These are phyloP conservation scores for Coix lacrymajobi DNA, from an alignment of 176 grass and related monocot species.

Conservation along the genomic window DNA sequence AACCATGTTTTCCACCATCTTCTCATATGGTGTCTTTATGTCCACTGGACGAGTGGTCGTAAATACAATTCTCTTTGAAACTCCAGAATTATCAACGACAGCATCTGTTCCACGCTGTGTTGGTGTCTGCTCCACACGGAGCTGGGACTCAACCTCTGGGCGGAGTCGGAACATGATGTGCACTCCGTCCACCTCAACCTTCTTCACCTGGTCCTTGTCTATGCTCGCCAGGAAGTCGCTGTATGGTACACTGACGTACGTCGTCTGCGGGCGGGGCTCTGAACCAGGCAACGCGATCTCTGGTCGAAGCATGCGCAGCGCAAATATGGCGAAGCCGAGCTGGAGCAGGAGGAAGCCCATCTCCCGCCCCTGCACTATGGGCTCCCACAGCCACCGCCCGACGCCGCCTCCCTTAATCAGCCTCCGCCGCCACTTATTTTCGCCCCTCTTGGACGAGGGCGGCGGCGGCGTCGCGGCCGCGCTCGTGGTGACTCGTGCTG, in stretches of 20 bases:
- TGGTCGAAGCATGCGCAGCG: slow-evolving; percentile 76
- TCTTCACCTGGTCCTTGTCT: slow-evolving; percentile 82
- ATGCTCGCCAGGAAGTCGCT: slow-evolving; percentile 93
- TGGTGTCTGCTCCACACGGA: slow-evolving; percentile 16
- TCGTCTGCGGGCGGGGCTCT: slow-evolving; percentile 64
- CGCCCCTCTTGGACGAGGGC: slow-evolving; percentile 50
- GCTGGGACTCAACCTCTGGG: slow-evolving; percentile 34
- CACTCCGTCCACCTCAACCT: slow-evolving; percentile 97
- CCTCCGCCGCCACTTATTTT: slow-evolving; percentile 71
- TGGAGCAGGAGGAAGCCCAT: slow-evolving; percentile 88
- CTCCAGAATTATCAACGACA: slow-evolving; percentile 31
- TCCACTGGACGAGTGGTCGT: slow-evolving; percentile 78
- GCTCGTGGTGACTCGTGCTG: slow-evolving; percentile 33
- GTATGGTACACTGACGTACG: slow-evolving; percentile 66
- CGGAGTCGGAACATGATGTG: slow-evolving; percentile 85
- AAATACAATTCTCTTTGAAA: slow-evolving; percentile 68
- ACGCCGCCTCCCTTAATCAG: slow-evolving; percentile 42
- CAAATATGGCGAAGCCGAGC: slow-evolving; percentile 81
- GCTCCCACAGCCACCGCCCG: slow-evolving; percentile 81
- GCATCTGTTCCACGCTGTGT: slow-evolving; percentile 38
- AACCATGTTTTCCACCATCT: slow-evolving; percentile 94
- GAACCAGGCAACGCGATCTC: slow-evolving; percentile 64
- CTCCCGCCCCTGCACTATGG: slow-evolving; percentile 79
- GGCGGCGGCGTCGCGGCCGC: slow-evolving; percentile 24
- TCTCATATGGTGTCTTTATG: slow-evolving; percentile 97